Evolutionary conservation across 768 basidiomycete species (phyloP).

Genomic region (Rhizopogon salebrosus): DNA sequence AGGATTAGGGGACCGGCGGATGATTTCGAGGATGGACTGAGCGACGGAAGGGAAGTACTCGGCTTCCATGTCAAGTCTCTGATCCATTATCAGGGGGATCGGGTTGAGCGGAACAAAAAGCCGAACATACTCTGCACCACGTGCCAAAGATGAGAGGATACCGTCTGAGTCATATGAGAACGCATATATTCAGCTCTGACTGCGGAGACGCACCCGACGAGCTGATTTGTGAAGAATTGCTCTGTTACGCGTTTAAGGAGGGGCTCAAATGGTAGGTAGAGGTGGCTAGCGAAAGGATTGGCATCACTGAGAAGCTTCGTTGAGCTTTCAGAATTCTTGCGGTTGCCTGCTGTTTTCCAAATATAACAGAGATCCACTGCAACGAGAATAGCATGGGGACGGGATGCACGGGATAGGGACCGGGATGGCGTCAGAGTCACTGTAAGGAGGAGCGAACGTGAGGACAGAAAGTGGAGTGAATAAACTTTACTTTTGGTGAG

Average conservation of each 20-base stretch:
- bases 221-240: constrained; percentile 52
- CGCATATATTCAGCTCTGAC: constrained; percentile 6
- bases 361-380: constrained; percentile 37
- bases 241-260: constrained; percentile 47
- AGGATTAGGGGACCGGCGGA: constrained; percentile 44
- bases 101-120: constrained; percentile 2
- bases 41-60: constrained; percentile 44
- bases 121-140: constrained; percentile 50
- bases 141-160: constrained; percentile 76
- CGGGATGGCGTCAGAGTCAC: constrained; percentile 38
- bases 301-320: constrained; percentile 29
- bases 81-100: constrained; percentile 2
- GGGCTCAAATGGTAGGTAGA: constrained; percentile 50
- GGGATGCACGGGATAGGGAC: constrained; percentile 23
- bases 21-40: constrained; percentile 45
- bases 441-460: constrained; percentile 12
- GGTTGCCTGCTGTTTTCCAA: constrained; percentile 26
- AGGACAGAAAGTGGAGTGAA: not conserved
- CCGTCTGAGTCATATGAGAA: constrained; percentile 37
- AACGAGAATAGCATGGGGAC: constrained; percentile 25
- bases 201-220: constrained; percentile 46
- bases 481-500: constrained; percentile 34
- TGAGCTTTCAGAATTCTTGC: constrained; percentile 20
- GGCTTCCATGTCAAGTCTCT: constrained; percentile 58
- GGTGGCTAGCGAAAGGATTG: constrained; percentile 47